phyloP scores from a whole-genome alignment of 257 asterid species.

The Scutellaria galericulata region DNA sequence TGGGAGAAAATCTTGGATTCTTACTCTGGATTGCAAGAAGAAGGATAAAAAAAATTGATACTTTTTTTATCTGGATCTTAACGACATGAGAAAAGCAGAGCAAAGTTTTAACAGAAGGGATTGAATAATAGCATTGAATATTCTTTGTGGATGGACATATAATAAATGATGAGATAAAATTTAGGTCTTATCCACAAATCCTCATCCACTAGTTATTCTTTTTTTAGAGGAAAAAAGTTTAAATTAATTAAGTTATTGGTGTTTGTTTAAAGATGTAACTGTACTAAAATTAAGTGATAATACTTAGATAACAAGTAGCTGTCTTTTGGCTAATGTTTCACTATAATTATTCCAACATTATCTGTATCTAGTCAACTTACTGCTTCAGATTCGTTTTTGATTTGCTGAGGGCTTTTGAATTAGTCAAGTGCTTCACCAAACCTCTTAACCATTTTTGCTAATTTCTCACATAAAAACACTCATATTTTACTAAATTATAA shows the following conservation, averaged over 20 bases:
- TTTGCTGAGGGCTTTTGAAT: not conserved
- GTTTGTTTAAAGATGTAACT: slow-evolving; percentile 28
- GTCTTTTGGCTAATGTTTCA: slow-evolving; percentile 22
- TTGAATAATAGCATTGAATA: slow-evolving; percentile 44
- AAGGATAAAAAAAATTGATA: not conserved
- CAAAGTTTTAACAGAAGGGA: slow-evolving; percentile 38
- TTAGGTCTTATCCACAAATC: slow-evolving; percentile 73
- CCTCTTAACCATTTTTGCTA: not conserved
- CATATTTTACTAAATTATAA: too few relatives aligned
- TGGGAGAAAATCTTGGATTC: slow-evolving; percentile 11
- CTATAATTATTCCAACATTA: not conserved
- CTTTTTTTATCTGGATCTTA: slow-evolving; percentile 38
- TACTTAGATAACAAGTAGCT: slow-evolving; percentile 34
- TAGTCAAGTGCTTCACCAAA: slow-evolving; percentile 26
- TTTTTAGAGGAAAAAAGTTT: slow-evolving; percentile 12
- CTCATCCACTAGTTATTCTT: slow-evolving; percentile 54
- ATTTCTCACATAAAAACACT: too few relatives aligned
- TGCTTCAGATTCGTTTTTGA: slow-evolving; percentile 20
- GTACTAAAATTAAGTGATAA: slow-evolving; percentile 18
- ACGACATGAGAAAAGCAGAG: slow-evolving; percentile 33
- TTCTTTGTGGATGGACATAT: slow-evolving; percentile 42
- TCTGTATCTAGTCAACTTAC: slow-evolving; percentile 37
- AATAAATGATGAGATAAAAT: slow-evolving; percentile 37
- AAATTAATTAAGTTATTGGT: slow-evolving; percentile 13
- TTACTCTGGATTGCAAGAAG: not conserved